phyloP scores from a whole-genome alignment of 164 flowering plant genomes.

The Echeveria elegans region DNA sequence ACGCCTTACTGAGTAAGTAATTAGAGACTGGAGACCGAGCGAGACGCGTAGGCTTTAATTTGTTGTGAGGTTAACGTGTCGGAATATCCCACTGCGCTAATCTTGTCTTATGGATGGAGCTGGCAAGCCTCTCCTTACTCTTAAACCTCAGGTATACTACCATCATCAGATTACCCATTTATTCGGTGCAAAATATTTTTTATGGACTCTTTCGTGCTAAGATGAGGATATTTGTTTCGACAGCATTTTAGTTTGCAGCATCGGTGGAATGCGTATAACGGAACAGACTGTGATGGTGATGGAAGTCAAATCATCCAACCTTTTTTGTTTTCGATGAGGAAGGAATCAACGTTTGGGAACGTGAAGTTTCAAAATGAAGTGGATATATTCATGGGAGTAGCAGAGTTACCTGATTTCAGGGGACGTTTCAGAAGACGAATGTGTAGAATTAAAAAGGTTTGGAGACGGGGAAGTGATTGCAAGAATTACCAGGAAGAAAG shows the following conservation, averaged over 20 bases:
- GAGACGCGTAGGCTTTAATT: no score
- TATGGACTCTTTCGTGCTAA: not conserved
- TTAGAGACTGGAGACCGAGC: no score
- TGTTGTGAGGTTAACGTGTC: no score
- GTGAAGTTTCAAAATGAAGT: conserved; percentile 20
- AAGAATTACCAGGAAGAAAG: conserved; percentile 40
- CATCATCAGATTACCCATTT: not conserved
- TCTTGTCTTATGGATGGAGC: conserved; percentile 64
- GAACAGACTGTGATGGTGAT: conserved; percentile 18
- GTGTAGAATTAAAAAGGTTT: conserved; percentile 28
- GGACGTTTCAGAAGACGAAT: conserved; percentile 37
- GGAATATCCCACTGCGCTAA: no score
- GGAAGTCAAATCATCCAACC: not conserved
- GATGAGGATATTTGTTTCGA: not conserved
- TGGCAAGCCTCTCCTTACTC: conserved; percentile 40
- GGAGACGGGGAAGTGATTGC: conserved; percentile 32
- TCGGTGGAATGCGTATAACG: conserved; percentile 48
- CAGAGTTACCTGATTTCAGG: conserved; percentile 25
- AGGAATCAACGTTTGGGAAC: conserved; percentile 12
- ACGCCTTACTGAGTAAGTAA: no score
- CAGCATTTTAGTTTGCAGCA: conserved; percentile 42
- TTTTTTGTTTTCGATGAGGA: conserved; percentile 41
- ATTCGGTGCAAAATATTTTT: not conserved
- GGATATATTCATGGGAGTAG: conserved; percentile 25
- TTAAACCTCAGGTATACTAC: conserved; percentile 33